These are phyloP conservation scores for Hippophae tibetana DNA, from an alignment of 306 rosid species.

Conservation along the genomic window DNA sequence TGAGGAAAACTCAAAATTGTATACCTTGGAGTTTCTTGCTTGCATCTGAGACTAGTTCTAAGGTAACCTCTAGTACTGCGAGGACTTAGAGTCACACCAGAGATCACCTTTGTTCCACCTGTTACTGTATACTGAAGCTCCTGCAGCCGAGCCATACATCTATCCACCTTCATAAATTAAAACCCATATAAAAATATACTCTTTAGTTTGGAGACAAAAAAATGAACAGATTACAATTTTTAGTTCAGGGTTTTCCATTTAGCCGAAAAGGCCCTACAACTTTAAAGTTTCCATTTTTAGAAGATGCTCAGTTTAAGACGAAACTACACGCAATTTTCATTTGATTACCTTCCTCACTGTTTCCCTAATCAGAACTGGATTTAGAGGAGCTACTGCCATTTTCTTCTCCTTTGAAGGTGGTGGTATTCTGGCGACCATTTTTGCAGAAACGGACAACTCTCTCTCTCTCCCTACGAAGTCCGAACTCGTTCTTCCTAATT, in stretches of 20 bases:
- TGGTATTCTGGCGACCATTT: conserved; percentile 96
- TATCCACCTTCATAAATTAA: conserved; percentile 58
- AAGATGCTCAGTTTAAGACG: neutral
- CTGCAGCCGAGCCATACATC: conserved; percentile 78
- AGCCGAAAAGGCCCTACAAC: neutral
- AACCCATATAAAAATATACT: conserved; percentile 13
- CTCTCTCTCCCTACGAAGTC: conserved; percentile 22
- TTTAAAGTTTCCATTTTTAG: neutral
- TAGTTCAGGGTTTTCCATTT: neutral
- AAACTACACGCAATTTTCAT: neutral
- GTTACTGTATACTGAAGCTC: conserved; percentile 75
- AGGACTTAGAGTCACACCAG: conserved; percentile 88
- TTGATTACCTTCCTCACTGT: conserved; percentile 60
- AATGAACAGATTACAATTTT: neutral
- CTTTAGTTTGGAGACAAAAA: neutral
- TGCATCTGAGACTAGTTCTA: conserved; percentile 84
- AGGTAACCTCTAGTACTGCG: conserved; percentile 79
- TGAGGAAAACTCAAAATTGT: neutral
- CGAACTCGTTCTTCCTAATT: conserved; percentile 19
- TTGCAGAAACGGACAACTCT: conserved; percentile 13
- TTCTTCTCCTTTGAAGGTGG: conserved; percentile 50
- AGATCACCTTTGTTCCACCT: conserved; percentile 70
- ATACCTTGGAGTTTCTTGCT: conserved; percentile 80
- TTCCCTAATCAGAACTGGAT: conserved; percentile 69
- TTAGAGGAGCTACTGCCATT: conserved; percentile 57